These are phyloP conservation scores for Vitis hybrid DNA, from an alignment of 177 flowering plant genomes.

Conservation along the genomic window DNA sequence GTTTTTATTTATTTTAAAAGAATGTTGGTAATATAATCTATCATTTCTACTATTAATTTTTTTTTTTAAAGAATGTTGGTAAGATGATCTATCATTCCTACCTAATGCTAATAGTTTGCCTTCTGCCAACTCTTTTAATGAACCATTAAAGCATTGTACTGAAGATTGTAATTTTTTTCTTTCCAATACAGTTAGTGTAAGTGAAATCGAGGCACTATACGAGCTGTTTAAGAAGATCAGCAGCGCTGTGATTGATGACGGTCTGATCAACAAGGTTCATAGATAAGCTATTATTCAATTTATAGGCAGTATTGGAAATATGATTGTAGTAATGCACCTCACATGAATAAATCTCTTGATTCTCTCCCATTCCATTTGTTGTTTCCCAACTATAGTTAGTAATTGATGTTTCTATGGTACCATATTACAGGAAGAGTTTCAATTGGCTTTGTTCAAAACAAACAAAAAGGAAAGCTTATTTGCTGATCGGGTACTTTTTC, in stretches of 20 bases:
- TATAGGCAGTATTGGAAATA: not conserved
- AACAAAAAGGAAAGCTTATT: slow-evolving; percentile 94
- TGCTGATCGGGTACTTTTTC: slow-evolving; percentile 77
- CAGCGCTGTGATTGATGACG: slow-evolving; percentile 96
- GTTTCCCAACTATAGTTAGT: not conserved
- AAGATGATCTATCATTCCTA: not conserved
- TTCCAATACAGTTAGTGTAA: slow-evolving; percentile 80
- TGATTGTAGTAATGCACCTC: not conserved
- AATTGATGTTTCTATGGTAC: not conserved
- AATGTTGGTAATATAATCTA: no score
- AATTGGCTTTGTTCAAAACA: slow-evolving; percentile 91
- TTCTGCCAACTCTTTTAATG: not conserved
- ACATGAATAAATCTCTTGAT: not conserved
- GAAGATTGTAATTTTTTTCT: slow-evolving; percentile 4
- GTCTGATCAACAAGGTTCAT: slow-evolving; percentile 86
- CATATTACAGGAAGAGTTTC: slow-evolving; percentile 71
- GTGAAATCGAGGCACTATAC: slow-evolving; percentile 90
- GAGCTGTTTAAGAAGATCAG: slow-evolving; percentile 95
- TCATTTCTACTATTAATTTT: no score
- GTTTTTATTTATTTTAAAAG: no score
- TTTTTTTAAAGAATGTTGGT: no score
- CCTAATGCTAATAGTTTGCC: no score
- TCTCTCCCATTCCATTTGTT: not conserved
- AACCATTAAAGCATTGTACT: not conserved
- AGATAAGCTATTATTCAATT: not conserved